Evolutionary conservation across 164 flowering plant genomes (phyloP).

Genomic region (Sedum album): DNA sequence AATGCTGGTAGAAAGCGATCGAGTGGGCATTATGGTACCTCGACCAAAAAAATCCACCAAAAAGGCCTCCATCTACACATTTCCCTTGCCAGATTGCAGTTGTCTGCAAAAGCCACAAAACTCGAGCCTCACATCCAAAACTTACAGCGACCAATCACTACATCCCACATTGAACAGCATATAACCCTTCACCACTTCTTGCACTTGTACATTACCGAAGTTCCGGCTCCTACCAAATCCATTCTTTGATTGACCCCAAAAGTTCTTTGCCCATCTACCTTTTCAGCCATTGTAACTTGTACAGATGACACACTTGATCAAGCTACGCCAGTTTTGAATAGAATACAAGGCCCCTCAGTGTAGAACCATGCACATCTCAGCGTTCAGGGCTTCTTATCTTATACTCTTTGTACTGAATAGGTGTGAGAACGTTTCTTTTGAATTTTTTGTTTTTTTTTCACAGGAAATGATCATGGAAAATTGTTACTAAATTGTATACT

Average conservation of each 20-base stretch:
- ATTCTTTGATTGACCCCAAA: too few relatives aligned
- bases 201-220: not conserved
- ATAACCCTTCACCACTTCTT: not conserved
- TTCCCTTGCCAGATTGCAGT: conserved; percentile 68
- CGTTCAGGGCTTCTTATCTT: too few relatives aligned
- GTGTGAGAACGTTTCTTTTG: conserved; percentile 31
- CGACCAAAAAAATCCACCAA: conserved; percentile 35
- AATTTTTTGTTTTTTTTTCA: not conserved
- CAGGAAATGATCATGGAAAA: too few relatives aligned
- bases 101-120: conserved; percentile 24
- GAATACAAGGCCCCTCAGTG: too few relatives aligned
- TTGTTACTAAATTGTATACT: too few relatives aligned
- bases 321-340: too few relatives aligned
- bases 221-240: too few relatives aligned
- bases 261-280: too few relatives aligned
- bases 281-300: too few relatives aligned
- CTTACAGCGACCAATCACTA: not conserved
- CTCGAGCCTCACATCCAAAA: not conserved
- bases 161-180: too few relatives aligned
- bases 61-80: conserved; percentile 51
- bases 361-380: too few relatives aligned
- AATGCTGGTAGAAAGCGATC: conserved; percentile 23
- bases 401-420: conserved; percentile 24
- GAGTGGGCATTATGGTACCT: conserved; percentile 50
- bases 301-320: too few relatives aligned